Evolutionary conservation across 192 early-diverging fungal species (phyloP).

Genomic region (Coemansia asiatica): DNA sequence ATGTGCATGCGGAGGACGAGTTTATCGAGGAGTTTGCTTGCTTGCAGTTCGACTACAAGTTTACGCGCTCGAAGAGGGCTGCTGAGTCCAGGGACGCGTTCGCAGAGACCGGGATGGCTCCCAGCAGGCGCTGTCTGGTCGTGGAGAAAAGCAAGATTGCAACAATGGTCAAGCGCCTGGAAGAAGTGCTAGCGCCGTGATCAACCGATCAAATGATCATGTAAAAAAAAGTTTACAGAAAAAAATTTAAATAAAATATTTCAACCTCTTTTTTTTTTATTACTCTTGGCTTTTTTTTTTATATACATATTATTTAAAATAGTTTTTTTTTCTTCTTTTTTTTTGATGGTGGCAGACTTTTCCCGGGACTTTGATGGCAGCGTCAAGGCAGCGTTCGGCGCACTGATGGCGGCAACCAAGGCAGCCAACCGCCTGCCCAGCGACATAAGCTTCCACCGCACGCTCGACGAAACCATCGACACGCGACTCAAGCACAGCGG

Average conservation of each 20-base stretch:
- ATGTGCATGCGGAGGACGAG: constrained; percentile 92
- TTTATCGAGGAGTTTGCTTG: constrained; percentile 76
- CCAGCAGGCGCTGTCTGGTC: constrained; percentile 66
- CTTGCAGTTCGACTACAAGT: constrained; percentile 77
- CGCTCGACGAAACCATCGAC: constrained; percentile 63
- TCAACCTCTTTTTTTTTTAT: not conserved
- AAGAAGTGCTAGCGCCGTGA: constrained; percentile 20
- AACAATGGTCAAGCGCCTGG: constrained; percentile 18
- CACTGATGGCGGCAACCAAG: constrained; percentile 62
- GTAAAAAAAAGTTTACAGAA: no score
- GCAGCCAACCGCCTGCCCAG: constrained; percentile 60
- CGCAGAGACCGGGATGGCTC: constrained; percentile 80
- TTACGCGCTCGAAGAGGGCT: constrained; percentile 66
- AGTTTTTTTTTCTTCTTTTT: not conserved
- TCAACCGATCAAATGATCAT: not conserved
- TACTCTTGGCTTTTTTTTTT: not conserved
- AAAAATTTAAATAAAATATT: not conserved
- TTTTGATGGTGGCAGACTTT: constrained; percentile 16
- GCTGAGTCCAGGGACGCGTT: constrained; percentile 81
- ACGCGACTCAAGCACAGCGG: constrained; percentile 20
- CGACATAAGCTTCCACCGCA: constrained; percentile 65
- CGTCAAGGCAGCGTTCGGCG: constrained; percentile 33
- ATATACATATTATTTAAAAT: not conserved
- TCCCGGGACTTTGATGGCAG: constrained; percentile 25
- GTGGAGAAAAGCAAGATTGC: constrained; percentile 57